Percentiles rank a stretch among this genome's conserved stretches.
phyloP scores from a whole-genome alignment of 441 rosid species.

The Erodium moschatum region DNA sequence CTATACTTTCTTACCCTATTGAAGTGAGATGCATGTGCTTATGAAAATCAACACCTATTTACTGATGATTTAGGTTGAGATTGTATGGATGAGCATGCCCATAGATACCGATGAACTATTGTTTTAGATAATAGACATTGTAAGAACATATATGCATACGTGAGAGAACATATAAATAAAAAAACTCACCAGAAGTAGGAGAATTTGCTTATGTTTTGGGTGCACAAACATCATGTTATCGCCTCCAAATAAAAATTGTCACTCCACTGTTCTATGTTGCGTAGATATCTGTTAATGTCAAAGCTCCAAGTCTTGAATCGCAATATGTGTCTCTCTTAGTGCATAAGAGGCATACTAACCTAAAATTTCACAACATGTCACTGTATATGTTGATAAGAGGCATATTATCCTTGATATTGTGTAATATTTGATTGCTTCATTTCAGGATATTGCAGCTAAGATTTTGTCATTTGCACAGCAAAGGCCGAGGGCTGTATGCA shows the following conservation, averaged over 20 bases:
- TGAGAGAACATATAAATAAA: not conserved
- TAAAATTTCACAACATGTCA: not conserved
- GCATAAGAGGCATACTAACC: conserved; percentile 1
- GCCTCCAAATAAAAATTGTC: not conserved
- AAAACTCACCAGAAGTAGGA: not conserved
- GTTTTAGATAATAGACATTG: not conserved
- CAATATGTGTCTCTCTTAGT: not conserved
- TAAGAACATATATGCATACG: not conserved
- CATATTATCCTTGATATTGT: not conserved
- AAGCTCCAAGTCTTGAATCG: not conserved
- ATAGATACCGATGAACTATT: not conserved
- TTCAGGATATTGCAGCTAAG: conserved; percentile 78
- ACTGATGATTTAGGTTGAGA: not conserved
- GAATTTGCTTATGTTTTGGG: not conserved
- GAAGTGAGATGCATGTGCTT: conserved; percentile 2
- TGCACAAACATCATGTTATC: too few species aligned
- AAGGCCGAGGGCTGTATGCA: conserved; percentile 82
- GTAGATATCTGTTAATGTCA: not conserved
- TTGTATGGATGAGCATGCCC: not conserved
- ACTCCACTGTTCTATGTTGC: not conserved
- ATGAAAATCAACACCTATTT: not conserved
- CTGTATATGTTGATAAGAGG: not conserved
- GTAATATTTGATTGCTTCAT: conserved; percentile 1
- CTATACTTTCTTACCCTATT: conserved; percentile 7
- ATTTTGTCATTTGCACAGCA: conserved; percentile 70